These are phyloP conservation scores for Wakefieldia striispora DNA, from an alignment of 768 basidiomycete species.

Conservation along the genomic window DNA sequence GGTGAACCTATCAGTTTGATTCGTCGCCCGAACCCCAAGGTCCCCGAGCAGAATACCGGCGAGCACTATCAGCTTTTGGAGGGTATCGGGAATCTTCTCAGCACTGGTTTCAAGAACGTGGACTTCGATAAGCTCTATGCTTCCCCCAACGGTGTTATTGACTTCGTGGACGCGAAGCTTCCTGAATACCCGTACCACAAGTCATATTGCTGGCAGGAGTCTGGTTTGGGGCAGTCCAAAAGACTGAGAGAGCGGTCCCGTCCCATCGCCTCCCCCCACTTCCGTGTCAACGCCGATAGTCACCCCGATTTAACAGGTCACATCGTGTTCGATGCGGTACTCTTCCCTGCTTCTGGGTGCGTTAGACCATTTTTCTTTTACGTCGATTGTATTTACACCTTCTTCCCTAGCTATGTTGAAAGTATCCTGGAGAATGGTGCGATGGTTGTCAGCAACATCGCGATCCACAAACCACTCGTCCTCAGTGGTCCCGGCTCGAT, in stretches of 20 bases:
- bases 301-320: constrained; percentile 43
- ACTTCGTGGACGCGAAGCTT: constrained; percentile 25
- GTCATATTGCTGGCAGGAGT: constrained; percentile 27
- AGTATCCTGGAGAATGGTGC: constrained; percentile 35
- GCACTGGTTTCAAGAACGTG: constrained; percentile 29
- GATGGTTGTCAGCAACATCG: constrained; percentile 26
- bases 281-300: constrained; percentile 34
- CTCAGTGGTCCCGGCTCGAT: constrained; percentile 14
- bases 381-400: not conserved
- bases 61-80: constrained; percentile 33
- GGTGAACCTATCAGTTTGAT: constrained; percentile 29
- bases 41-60: constrained; percentile 31
- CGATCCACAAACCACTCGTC: constrained; percentile 31
- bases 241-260: constrained; percentile 29
- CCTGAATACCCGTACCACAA: constrained; percentile 33
- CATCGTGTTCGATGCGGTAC: constrained; percentile 42
- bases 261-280: constrained; percentile 35
- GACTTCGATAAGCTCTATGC: constrained; percentile 29
- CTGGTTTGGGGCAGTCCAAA: constrained; percentile 21
- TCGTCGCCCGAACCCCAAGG: constrained; percentile 33
- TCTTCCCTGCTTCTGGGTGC: constrained; percentile 47
- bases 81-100: constrained; percentile 31
- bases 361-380: constrained; percentile 15
- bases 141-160: constrained; percentile 15
- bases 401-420: constrained; percentile 21